Evolutionary conservation across 208 protist species (phyloP), one percentile per base, ranked within the genome.

Genomic region (Trypanosoma congolense): DNA sequence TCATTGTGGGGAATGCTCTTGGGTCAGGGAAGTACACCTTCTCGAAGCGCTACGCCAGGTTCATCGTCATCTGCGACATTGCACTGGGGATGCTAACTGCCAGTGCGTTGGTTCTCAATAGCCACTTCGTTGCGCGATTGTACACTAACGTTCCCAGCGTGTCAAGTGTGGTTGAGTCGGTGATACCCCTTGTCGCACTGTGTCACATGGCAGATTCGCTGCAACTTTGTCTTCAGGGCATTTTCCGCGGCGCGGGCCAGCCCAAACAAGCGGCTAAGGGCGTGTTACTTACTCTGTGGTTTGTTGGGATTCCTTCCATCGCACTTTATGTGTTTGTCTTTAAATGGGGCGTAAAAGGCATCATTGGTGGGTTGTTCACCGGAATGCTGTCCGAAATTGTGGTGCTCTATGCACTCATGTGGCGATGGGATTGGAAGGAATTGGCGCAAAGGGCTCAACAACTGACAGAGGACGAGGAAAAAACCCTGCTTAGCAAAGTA

Each of bases 1-100:
- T 83, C 19, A 68, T 80, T 10, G 64, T 82, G 18, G 84, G 84
- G 45, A 85, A 88, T 65, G 62, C 77, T 2, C 61, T 92, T 18
- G 80, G 84, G 6, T 61, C 48, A 9, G 64, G 60, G 14, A 36
- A 48, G 19, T 73, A 69, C 12, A 56, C 65, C 6, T 71, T 75
- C 48, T 77, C 83, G 4, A 55, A 49, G 44, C 73, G 80, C 48
- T 86, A 75, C 33, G 62, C 75, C 3, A 65, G 59, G 50, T 83
- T 90, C 45, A 77, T 85, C 29, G 47, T 90, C 19, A 31, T 73
- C 19, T 72, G 52, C 38, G 77, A 76, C 47, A 50, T 85, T 1
- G 59, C 56, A n/a, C 26, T 86, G 9, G 68, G 67, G n/a, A 30
- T 66, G 1, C 31, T 53, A 16, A 77, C 72, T 30, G 68, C 71